Evolutionary conservation across 2,329 filamentous ascomycete genomes (phyloP), one percentile per base, ranked within the genome.

Genomic region (Clathrospora elynae): DNA sequence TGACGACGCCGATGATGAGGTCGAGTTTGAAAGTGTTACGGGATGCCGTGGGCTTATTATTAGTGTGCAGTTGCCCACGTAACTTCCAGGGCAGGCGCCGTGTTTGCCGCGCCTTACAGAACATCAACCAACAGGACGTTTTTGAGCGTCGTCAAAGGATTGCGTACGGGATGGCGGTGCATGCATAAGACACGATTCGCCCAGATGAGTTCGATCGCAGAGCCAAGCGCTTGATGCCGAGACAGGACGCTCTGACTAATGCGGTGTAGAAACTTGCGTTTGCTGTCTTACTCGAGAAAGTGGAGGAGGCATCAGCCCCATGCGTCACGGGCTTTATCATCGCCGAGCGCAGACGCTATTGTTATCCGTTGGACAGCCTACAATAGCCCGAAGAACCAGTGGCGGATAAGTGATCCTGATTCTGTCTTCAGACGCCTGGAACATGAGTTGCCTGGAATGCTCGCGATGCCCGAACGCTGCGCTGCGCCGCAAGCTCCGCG

Each of bases 1-100:
- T 48, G 51, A 53, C 48, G 51, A 53, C 51, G 51, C 51, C 24
- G 44, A 36, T 33, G 35, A 50, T 47, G 47, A 44, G 38, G 43
- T 46, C 47, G 48, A 25, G 46, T 37, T 42, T 47, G 34, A 33
- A 34, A 17, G 22, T 35, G 42, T 33, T 30, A 33, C 39, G 39
- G n/a, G 35, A 47, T 44, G 23, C 39, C 30, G 47, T 26, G 19
- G 32, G 18, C 30, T 29, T 47, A 47, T 11, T 26, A 26, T 5
- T n/a, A 31, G 35, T 39, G 42, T 38, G 39, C 43, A 39, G 37
- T 32, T 36, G 37, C 38, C 34, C 38, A 44, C 43, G 38, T 41
- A 51, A 50, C 38, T 24, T 13, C 35, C 13, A 12, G 28, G 33
- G 44, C 29, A 40, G 14, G 31, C 35, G 40, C 45, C 45, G 34